Percentiles rank a stretch among this genome's conserved stretches.
These are phyloP conservation scores for Penicillium pulvis DNA, from an alignment of 495 filamentous ascomycete genomes.

Conservation along the genomic window DNA sequence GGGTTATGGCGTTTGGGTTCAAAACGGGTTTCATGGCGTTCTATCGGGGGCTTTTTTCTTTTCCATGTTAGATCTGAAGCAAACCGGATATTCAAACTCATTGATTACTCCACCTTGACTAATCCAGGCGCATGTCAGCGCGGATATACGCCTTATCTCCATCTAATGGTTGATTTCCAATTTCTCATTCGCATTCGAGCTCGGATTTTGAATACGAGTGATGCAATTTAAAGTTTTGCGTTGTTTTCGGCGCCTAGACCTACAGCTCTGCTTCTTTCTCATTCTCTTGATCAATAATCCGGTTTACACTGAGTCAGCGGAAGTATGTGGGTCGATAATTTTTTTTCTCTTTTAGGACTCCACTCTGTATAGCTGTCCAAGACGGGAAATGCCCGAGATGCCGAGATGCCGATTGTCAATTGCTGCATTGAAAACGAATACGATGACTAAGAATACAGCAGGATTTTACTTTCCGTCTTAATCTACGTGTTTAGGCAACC, in stretches of 20 bases:
- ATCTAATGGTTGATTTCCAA: background rate
- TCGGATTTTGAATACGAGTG: slow-evolving; percentile 1
- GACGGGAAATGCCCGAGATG: slow-evolving; percentile 19
- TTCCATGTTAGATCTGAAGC: background rate
- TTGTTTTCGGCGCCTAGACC: background rate
- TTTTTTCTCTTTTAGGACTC: background rate
- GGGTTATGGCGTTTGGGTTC: slow-evolving; percentile 16
- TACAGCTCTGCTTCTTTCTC: background rate
- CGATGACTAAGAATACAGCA: background rate
- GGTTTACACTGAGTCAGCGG: background rate
- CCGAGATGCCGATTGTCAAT: slow-evolving; percentile 20
- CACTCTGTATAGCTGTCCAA: background rate
- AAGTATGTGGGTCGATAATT: background rate
- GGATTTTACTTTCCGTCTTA: background rate
- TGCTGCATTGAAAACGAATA: background rate
- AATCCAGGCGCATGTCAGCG: slow-evolving; percentile 15
- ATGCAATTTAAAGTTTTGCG: slow-evolving; percentile 11
- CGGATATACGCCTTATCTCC: slow-evolving; percentile 18
- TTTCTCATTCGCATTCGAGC: too few species aligned
- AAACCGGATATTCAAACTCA: slow-evolving; percentile 1
- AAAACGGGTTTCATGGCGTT: slow-evolving; percentile 17
- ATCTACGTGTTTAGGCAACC: background rate
- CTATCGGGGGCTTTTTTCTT: slow-evolving; percentile 10
- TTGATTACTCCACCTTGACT: slow-evolving; percentile 14
- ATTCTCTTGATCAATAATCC: slow-evolving; percentile 11